Conservation (phyloP, 169 alveolate species). For the Babesia gibsoni region DNA sequence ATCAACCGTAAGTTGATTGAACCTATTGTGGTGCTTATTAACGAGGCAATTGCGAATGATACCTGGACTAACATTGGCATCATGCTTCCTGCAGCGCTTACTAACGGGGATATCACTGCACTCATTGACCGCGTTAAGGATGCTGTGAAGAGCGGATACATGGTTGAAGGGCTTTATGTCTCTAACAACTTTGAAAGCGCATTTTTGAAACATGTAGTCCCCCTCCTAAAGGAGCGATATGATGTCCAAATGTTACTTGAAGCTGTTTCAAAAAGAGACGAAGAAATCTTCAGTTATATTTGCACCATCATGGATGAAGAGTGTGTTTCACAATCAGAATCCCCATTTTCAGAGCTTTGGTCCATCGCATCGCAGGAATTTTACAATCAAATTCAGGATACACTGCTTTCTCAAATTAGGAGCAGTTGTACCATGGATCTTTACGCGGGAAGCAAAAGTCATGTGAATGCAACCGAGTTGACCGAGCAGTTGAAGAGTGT, state of each 20-base stretch:
- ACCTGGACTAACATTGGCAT: constrained; percentile 52
- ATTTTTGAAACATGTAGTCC: constrained; percentile 19
- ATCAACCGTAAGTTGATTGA: constrained; percentile 34
- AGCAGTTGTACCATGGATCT: background rate
- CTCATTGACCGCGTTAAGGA: constrained; percentile 18
- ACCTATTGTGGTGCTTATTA: constrained; percentile 52
- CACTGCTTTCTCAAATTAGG: background rate
- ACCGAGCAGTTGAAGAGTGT: constrained; percentile 5
- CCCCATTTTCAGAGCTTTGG: constrained; percentile 14
- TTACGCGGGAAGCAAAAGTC: background rate
- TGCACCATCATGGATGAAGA: background rate
- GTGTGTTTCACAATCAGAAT: too few relatives aligned
- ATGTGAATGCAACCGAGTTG: background rate
- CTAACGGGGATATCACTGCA: constrained; percentile 9
- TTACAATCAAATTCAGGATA: background rate
- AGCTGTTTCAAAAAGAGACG: background rate
- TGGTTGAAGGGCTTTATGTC: constrained; percentile 40
- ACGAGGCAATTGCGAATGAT: constrained; percentile 45
- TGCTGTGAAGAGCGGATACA: constrained; percentile 36
- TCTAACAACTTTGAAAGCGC: constrained; percentile 29
- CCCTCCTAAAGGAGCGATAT: constrained; percentile 25
- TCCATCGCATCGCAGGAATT: constrained; percentile 17
- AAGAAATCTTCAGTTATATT: background rate
- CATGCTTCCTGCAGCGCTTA: constrained; percentile 47
- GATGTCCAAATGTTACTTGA: background rate